phyloP scores from a whole-genome alignment of 371 early-diverging fungal genomes.

The Mucor plumbeus region DNA sequence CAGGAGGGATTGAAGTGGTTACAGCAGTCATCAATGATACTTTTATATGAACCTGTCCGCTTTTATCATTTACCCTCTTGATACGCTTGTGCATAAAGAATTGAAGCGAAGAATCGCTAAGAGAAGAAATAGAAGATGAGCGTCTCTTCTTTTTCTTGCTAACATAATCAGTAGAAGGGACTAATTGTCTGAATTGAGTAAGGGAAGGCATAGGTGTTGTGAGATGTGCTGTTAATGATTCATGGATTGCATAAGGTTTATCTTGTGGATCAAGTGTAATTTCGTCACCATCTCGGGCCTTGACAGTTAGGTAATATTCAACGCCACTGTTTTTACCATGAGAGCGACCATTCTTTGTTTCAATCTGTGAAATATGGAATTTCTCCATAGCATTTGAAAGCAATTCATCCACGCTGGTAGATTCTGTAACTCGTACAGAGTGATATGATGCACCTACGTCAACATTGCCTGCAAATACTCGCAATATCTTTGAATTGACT shows the following conservation, averaged over 20 bases:
- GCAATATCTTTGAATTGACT: conserved; percentile 27
- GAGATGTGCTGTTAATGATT: conserved; percentile 55
- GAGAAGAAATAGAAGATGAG: conserved; percentile 3
- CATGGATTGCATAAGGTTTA: conserved; percentile 57
- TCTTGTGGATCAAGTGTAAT: conserved; percentile 49
- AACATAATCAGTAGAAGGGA: conserved; percentile 42
- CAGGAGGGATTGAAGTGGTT: neutral
- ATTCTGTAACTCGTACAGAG: conserved; percentile 52
- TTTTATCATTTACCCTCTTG: conserved; percentile 37
- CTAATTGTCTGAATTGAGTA: conserved; percentile 60
- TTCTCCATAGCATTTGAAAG: conserved; percentile 50
- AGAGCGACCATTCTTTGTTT: conserved; percentile 24
- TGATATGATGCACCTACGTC: conserved; percentile 59
- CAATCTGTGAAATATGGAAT: conserved; percentile 48
- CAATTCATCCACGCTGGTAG: conserved; percentile 50
- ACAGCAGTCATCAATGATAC: conserved; percentile 23
- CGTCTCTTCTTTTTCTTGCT: conserved; percentile 22
- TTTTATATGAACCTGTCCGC: conserved; percentile 40
- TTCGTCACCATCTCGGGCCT: conserved; percentile 44
- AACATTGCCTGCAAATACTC: conserved; percentile 59
- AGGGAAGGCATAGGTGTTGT: conserved; percentile 58
- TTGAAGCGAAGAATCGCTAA: conserved; percentile 25
- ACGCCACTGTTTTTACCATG: conserved; percentile 38
- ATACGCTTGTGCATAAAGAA: conserved; percentile 57
- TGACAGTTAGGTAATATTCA: conserved; percentile 53